Conservation (phyloP, 1,284 basidiomycete species). For the Malassezia furfur region DNA sequence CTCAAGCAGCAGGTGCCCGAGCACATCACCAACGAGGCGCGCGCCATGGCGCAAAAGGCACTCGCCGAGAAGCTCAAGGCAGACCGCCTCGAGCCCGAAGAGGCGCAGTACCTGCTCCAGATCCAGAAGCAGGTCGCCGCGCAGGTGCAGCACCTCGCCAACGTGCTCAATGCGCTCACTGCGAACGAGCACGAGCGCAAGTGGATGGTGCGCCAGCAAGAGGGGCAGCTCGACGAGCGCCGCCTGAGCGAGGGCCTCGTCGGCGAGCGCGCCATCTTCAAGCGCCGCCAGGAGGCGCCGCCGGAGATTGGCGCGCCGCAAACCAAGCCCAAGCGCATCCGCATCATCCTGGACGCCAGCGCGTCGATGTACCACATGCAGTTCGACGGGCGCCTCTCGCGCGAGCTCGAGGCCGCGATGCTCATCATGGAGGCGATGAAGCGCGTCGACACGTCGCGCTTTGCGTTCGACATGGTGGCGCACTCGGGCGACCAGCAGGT, state of each 20-base stretch:
- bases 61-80: slow-evolving; percentile 43
- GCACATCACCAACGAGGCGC: slow-evolving; percentile 45
- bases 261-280: slow-evolving; percentile 48
- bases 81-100: slow-evolving; percentile 44
- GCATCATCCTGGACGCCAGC: slow-evolving; percentile 47
- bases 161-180: slow-evolving; percentile 44
- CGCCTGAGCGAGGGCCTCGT: slow-evolving; percentile 47
- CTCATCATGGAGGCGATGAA: slow-evolving; percentile 49
- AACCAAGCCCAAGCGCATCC: slow-evolving; percentile 49
- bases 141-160: slow-evolving; percentile 37
- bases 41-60: slow-evolving; percentile 48
- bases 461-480: slow-evolving; percentile 45
- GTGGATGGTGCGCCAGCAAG: slow-evolving; percentile 48
- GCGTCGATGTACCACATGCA: slow-evolving; percentile 46
- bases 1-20: slow-evolving; percentile 48
- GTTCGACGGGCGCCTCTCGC: slow-evolving; percentile 40
- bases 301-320: slow-evolving; percentile 45
- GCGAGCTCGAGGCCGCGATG: slow-evolving; percentile 38
- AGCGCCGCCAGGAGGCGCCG: slow-evolving; percentile 39
- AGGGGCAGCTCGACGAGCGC: slow-evolving; percentile 49
- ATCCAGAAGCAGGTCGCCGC: slow-evolving; percentile 37
- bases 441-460: slow-evolving; percentile 34
- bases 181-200: slow-evolving; percentile 48
- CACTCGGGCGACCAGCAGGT: slow-evolving; percentile 45
- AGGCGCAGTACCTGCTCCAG: slow-evolving; percentile 40